Evolutionary conservation across 2,329 filamentous ascomycete genomes (phyloP), one percentile per base, ranked within the genome.

Genomic region (Penicillium oxalicum): DNA sequence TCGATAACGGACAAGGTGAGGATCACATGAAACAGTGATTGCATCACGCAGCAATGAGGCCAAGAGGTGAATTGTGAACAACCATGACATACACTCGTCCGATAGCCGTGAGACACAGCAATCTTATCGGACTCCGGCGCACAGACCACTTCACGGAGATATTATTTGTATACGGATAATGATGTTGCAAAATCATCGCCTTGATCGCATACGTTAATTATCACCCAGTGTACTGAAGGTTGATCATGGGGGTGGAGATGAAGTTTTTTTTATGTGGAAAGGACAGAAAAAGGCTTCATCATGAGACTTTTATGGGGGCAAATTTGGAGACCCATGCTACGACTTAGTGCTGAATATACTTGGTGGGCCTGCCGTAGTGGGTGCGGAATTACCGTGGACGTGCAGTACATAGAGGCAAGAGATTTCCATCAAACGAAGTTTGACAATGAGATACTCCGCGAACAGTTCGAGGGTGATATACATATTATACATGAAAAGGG

Each of bases 401-500:
- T 29, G 33, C 33, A 25, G 29, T 40, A 26, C 37, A 25, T 27
- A 43, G 5, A 36, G 29, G 32, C 29, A 37, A 9, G 36, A 32
- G 26, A 26, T n/a, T 29, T 36, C 45, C 4, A 35, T 37, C 8
- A 33, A 26, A 12, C 29, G 39, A 26, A 32, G 33, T 34, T 32
- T 42, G 45, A 34, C 6, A 28, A 32, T 35, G 46, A 40, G 36
- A 28, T 41, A 42, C 43, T 33, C 32, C 36, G 32, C 40, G 33
- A 8, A 28, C 50, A 29, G 49, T 50, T 51, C 49, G 52, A 50
- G 39, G 50, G 56, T 55, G 52, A 51, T 61, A 51, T 60, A 60
- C 56, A 62, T 62, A 61, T 61, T 56, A 60, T 62, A 60, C 58
- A 62, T 45, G 43, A 43, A 45, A 44, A 44, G 50, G 55, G 47